Percentiles rank a stretch among this genome's conserved stretches.
Conservation (phyloP, 257 asterid genomes). For the Apocynum venetum region DNA sequence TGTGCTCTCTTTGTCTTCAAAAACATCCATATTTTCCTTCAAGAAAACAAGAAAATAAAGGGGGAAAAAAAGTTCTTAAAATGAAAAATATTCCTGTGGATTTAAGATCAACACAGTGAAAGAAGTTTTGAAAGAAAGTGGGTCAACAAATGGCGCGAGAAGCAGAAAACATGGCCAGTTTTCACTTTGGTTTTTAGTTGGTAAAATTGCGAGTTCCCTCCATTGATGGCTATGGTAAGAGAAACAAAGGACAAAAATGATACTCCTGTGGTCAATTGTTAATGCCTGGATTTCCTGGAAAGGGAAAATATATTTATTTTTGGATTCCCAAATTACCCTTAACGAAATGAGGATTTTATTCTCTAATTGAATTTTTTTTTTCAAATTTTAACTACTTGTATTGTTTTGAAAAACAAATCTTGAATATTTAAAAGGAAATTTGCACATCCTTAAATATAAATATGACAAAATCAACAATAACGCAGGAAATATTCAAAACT, state of each 20-base stretch:
- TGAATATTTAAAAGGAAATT: conserved; percentile 7
- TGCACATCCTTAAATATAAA: background rate
- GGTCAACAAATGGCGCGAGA: conserved; percentile 65
- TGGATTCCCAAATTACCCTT: background rate
- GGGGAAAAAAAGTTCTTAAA: background rate
- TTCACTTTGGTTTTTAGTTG: conserved; percentile 19
- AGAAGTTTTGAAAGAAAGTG: conserved; percentile 27
- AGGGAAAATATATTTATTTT: background rate
- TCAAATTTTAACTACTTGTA: background rate
- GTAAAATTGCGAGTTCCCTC: conserved; percentile 9
- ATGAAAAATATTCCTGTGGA: conserved; percentile 1
- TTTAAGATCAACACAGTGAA: background rate
- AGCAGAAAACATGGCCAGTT: conserved; percentile 12
- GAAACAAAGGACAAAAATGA: background rate
- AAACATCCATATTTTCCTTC: conserved; percentile 32
- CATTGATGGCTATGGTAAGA: conserved; percentile 14
- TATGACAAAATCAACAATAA: background rate
- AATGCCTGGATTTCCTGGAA: conserved; percentile 2
- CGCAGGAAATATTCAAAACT: background rate
- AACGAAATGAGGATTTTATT: background rate
- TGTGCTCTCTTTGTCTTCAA: conserved; percentile 64
- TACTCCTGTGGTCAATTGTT: conserved; percentile 9
- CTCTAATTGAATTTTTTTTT: background rate
- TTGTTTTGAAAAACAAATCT: too few species aligned
- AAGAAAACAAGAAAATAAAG: background rate